Evolutionary conservation across 345 rosid species (phyloP).

Genomic region (Aethionema arabicum): DNA sequence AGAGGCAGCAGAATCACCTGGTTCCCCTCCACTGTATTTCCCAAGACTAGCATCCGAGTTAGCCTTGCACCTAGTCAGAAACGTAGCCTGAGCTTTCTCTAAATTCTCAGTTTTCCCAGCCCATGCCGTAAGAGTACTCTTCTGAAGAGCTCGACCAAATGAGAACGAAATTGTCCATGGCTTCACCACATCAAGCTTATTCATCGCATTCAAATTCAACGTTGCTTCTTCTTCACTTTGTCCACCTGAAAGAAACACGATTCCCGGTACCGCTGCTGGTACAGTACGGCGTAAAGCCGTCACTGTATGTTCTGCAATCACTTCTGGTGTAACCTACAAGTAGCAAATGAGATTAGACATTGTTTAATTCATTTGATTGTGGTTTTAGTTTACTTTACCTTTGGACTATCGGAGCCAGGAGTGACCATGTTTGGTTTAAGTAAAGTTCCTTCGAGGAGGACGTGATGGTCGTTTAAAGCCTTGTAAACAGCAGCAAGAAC

Average conservation of each 20-base stretch:
- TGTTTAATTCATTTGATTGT: slow-evolving; percentile 2
- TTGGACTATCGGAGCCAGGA: slow-evolving; percentile 84
- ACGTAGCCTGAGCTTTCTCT: slow-evolving; percentile 67
- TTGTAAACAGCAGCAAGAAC: slow-evolving; percentile 90
- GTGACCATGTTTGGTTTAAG: slow-evolving; percentile 98
- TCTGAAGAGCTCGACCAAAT: slow-evolving; percentile 88
- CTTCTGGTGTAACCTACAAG: slow-evolving; percentile 59
- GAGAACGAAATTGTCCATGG: slow-evolving; percentile 98
- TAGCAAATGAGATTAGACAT: not conserved
- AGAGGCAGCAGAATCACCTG: slow-evolving; percentile 58
- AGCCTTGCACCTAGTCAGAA: slow-evolving; percentile 74
- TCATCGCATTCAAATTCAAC: slow-evolving; percentile 79
- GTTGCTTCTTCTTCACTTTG: slow-evolving; percentile 94
- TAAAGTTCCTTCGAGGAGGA: slow-evolving; percentile 91
- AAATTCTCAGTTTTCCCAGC: slow-evolving; percentile 77
- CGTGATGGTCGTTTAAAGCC: slow-evolving; percentile 92
- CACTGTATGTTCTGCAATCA: slow-evolving; percentile 71
- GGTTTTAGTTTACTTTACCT: slow-evolving; percentile 45
- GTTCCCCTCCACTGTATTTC: slow-evolving; percentile 52
- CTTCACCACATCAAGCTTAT: slow-evolving; percentile 68
- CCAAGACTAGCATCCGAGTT: slow-evolving; percentile 88
- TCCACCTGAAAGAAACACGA: slow-evolving; percentile 84
- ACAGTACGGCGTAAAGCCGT: slow-evolving; percentile 77
- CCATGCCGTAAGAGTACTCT: slow-evolving; percentile 94
- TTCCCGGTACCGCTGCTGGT: slow-evolving; percentile 86